A percentile compares a stretch with the other conserved stretches of the same genome.
Evolutionary conservation across 495 filamentous ascomycete species (phyloP).

Genomic region (Cryomyces antarcticus): DNA sequence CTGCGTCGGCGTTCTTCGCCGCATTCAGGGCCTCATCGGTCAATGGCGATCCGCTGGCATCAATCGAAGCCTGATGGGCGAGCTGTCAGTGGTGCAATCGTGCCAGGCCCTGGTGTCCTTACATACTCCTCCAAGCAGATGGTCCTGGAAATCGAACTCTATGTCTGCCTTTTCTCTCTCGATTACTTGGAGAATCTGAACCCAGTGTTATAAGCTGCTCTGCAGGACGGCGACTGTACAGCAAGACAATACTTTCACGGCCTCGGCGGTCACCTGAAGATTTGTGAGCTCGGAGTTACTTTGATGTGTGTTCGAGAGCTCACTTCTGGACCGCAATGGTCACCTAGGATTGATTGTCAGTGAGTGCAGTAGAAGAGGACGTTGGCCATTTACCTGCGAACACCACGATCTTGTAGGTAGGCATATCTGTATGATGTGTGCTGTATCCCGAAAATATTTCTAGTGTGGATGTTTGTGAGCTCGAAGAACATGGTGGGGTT

Average conservation of each 20-base stretch:
- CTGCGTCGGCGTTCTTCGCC: constrained; percentile 76
- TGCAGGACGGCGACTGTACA: too few species aligned
- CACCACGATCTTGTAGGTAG: constrained; percentile 13
- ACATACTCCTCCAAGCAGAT: constrained; percentile 86
- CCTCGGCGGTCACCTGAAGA: constrained; percentile 42
- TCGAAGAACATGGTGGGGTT: too few species aligned
- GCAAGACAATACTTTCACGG: constrained; percentile 45
- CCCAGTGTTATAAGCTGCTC: too few species aligned
- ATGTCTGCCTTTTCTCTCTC: constrained; percentile 45
- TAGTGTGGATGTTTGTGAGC: too few species aligned
- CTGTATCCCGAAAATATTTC: too few species aligned
- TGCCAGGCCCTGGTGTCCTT: constrained; percentile 20
- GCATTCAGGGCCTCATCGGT: constrained; percentile 71
- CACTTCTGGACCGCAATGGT: constrained; percentile 93
- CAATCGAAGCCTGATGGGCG: constrained; percentile 55
- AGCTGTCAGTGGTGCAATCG: not conserved
- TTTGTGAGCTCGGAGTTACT: constrained; percentile 1
- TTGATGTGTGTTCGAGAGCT: constrained; percentile 6
- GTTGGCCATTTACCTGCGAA: constrained; percentile 8
- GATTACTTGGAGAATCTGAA: constrained; percentile 52
- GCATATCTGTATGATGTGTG: constrained; percentile 2
- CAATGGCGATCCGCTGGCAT: constrained; percentile 54
- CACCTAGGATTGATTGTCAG: constrained; percentile 48
- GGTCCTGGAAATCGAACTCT: constrained; percentile 80
- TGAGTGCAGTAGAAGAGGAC: not conserved